Base-by-base conservation (phyloP, 2,329 filamentous ascomycete species). In the Sclerotinia sclerotiorum region DNA sequence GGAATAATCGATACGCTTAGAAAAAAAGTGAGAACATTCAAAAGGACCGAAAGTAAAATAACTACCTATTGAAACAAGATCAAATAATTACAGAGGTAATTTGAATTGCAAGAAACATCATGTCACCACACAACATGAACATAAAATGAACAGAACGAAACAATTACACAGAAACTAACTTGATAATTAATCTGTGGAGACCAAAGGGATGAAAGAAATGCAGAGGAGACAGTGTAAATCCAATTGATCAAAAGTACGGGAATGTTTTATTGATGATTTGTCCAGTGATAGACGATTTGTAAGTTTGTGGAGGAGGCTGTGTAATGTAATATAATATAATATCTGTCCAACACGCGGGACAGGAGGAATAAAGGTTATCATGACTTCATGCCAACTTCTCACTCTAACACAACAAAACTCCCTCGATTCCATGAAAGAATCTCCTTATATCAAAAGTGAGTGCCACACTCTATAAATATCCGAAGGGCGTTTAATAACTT, bases 271-370 rank as follows among this genome's bases (percentile, higher is more conserved):
- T 39, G 24, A 35, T 15, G 35, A 13, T 27, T 27, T 17, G 10
- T 48, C 27, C 21, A 5, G 62, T 11, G 24, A 35, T n/a, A 54
- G 65, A 67, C 61, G 35, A n/a, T n/a, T n/a, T n/a, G 19, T 8
- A 29, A 48, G 27, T 67, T 24, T 17, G 32, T 17, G 46, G 35
- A 35, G 44, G 56, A 62, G 54, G 65, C 65, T 54, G 24, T 62
- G 55, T 62, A 54, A 32, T 29, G 29, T 29, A 29, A 29, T 32
- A 24, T 62, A 54, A 32, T 29, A 5, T 29, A 29, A 29, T 32
- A 24, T 29, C 32, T n/a, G 46, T 54, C 56, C 54, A 67, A 67
- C 35, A 42, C 3, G 13, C 19, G 10, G 24, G n/a, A 10, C 19
- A 24, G 46, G 7, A 52, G 44, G 46, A 46, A 21, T n/a, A 17